These are phyloP conservation scores for Asterella californica DNA, from an alignment of 225 moss, liverwort and hornwort genomes.

Conservation along the genomic window DNA sequence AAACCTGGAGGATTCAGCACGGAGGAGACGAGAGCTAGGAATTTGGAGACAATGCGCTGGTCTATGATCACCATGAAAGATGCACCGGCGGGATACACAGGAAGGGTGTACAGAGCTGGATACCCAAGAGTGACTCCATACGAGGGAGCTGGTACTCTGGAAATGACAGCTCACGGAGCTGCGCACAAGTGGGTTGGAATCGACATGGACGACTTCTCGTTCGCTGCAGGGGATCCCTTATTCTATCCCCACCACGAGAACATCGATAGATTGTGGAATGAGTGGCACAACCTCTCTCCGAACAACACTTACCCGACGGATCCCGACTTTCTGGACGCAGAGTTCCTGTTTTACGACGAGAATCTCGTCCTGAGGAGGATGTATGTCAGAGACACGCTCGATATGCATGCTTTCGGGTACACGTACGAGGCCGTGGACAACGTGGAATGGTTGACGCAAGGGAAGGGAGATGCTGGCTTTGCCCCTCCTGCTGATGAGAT, in stretches of 20 bases:
- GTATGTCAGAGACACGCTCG: conserved; percentile 13
- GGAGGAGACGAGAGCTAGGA: background rate
- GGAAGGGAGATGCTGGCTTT: too few species aligned
- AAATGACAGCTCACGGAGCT: conserved; percentile 46
- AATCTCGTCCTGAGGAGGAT: conserved; percentile 11
- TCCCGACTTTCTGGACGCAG: too few species aligned
- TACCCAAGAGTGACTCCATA: background rate
- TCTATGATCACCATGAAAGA: background rate
- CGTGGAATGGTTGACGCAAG: too few species aligned
- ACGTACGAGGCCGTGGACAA: too few species aligned
- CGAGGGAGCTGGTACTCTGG: conserved; percentile 32
- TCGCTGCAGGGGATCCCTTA: conserved; percentile 33
- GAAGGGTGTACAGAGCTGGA: background rate
- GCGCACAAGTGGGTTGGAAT: conserved; percentile 50
- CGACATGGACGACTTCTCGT: conserved; percentile 49
- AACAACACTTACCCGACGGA: conserved; percentile 8
- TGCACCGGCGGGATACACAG: background rate
- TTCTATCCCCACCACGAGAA: conserved; percentile 37
- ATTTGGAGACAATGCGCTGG: background rate
- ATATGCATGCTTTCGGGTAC: conserved; percentile 14
- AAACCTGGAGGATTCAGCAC: conserved; percentile 22
- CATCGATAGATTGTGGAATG: conserved; percentile 37
- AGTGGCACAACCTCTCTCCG: conserved; percentile 28
- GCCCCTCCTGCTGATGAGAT: conserved; percentile 5
- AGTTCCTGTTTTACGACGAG: conserved; percentile 33